Evolutionary conservation across 1,284 basidiomycete genomes (phyloP).

Genomic region (Ustilago hordei): DNA sequence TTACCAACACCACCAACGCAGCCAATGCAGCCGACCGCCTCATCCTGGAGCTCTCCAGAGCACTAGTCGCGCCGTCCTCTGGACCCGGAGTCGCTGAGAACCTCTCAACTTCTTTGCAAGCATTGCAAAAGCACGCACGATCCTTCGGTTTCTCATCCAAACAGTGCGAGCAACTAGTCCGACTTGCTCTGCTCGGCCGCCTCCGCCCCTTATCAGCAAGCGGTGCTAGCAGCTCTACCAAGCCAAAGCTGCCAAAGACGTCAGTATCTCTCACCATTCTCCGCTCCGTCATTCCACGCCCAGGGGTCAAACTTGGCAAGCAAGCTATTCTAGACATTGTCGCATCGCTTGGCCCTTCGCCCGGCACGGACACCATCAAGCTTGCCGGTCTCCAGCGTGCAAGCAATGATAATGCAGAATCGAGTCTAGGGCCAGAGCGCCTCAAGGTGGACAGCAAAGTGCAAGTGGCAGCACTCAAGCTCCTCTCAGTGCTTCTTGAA

Average conservation of each 20-base stretch:
- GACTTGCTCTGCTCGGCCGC: constrained; percentile 37
- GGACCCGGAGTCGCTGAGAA: constrained; percentile 12
- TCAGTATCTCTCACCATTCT: constrained; percentile 38
- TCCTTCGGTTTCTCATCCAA: constrained; percentile 38
- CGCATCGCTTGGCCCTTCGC: constrained; percentile 35
- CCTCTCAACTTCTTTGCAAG: constrained; percentile 11
- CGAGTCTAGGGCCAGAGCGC: constrained; percentile 29
- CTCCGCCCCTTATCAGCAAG: constrained; percentile 13
- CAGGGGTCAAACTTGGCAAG: constrained; percentile 32
- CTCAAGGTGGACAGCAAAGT: constrained; percentile 49
- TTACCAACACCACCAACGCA: constrained; percentile 11
- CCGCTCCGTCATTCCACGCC: constrained; percentile 34
- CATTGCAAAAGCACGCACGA: constrained; percentile 29
- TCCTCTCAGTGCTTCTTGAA: constrained; percentile 44
- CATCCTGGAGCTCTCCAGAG: constrained; percentile 25
- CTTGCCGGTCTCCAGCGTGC: constrained; percentile 30
- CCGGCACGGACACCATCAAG: constrained; percentile 30
- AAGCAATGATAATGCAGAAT: constrained; percentile 4
- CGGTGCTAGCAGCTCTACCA: constrained; percentile 20
- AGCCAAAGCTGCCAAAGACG: constrained; percentile 32
- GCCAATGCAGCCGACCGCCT: constrained; percentile 31
- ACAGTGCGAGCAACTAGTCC: constrained; percentile 42
- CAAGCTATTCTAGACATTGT: constrained; percentile 39
- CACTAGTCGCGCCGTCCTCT: constrained; percentile 25
- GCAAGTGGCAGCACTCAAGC: constrained; percentile 44